Conservation (phyloP, 805 yeast genomes). For the Pichia insulana region DNA sequence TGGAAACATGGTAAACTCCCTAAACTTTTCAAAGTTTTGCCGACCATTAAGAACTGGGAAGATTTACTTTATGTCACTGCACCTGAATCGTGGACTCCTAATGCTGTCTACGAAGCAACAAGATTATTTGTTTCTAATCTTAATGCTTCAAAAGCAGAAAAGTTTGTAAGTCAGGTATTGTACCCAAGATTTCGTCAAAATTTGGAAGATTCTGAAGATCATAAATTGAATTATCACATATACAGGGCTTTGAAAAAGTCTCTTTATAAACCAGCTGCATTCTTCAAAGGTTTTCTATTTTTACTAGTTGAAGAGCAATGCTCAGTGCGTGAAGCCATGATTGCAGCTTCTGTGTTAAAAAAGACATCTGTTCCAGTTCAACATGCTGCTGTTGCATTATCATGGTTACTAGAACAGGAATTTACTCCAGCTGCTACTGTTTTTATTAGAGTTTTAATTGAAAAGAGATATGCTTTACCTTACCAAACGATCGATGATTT, state of each 20-base stretch:
- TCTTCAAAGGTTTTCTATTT: conserved; percentile 90
- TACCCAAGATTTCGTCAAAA: conserved; percentile 64
- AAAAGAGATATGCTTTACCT: conserved; percentile 94
- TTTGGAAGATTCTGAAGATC: conserved; percentile 67
- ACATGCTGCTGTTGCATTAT: conserved; percentile 92
- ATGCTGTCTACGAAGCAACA: conserved; percentile 91
- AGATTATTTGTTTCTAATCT: conserved; percentile 87
- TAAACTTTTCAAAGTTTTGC: conserved; percentile 91
- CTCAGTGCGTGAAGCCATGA: conserved; percentile 86
- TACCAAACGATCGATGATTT: conserved; percentile 92
- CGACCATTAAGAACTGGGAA: conserved; percentile 90
- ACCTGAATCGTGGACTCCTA: conserved; percentile 92
- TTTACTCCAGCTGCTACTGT: conserved; percentile 85
- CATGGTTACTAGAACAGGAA: conserved; percentile 73
- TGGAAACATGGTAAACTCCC: conserved; percentile 96
- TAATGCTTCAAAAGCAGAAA: conserved; percentile 81
- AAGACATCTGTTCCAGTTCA: conserved; percentile 89
- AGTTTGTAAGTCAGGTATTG: conserved; percentile 59
- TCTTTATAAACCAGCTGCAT: conserved; percentile 93
- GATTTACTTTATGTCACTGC: conserved; percentile 88
- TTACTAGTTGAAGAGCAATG: conserved; percentile 87
- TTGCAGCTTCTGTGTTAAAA: conserved; percentile 83
- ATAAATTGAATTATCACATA: conserved; percentile 80
- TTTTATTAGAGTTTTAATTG: conserved; percentile 80
- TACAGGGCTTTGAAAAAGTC: conserved; percentile 89